Percentiles rank a stretch among this genome's conserved stretches.
Evolutionary conservation across 2,329 filamentous ascomycete genomes (phyloP).

Genomic region (Didymella glomerata): DNA sequence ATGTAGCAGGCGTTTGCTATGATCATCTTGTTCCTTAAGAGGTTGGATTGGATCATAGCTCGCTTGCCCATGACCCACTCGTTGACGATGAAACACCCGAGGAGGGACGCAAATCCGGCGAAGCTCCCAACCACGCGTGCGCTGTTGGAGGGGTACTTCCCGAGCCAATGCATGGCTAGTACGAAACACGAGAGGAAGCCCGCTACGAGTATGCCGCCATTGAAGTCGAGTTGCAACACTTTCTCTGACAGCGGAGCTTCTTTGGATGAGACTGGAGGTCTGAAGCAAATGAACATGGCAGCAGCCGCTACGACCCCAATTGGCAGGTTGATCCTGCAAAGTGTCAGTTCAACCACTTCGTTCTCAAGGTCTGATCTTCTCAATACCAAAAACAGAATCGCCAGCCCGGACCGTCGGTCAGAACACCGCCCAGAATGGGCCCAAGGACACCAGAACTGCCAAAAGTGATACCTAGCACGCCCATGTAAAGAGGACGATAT

Average conservation of each 20-base stretch:
- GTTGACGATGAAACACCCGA: conserved; percentile 53
- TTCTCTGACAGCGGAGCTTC: conserved; percentile 27
- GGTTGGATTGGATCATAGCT: conserved; percentile 39
- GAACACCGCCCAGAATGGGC: conserved; percentile 54
- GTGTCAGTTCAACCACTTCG: conserved; percentile 14
- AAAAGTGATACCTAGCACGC: conserved; percentile 49
- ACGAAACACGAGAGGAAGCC: conserved; percentile 38
- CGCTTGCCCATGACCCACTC: conserved; percentile 39
- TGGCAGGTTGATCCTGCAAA: conserved; percentile 53
- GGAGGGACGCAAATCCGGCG: conserved; percentile 56
- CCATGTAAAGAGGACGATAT: conserved; percentile 52
- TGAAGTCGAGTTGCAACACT: conserved; percentile 37
- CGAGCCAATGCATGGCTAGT: conserved; percentile 41
- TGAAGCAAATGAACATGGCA: conserved; percentile 37
- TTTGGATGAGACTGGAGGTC: conserved; percentile 23
- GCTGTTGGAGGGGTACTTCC: conserved; percentile 55
- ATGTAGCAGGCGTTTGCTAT: conserved; percentile 30
- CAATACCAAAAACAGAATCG: conserved; percentile 50
- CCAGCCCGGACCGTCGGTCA: conserved; percentile 55
- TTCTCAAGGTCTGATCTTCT: conserved; percentile 19
- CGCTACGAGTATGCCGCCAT: conserved; percentile 32
- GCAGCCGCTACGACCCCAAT: conserved; percentile 51
- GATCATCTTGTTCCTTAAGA: conserved; percentile 32
- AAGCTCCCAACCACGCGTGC: conserved; percentile 58
- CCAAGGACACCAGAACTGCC: conserved; percentile 53